Evolutionary conservation across 768 basidiomycete genomes (phyloP).

Genomic region (Inosperma sp.): DNA sequence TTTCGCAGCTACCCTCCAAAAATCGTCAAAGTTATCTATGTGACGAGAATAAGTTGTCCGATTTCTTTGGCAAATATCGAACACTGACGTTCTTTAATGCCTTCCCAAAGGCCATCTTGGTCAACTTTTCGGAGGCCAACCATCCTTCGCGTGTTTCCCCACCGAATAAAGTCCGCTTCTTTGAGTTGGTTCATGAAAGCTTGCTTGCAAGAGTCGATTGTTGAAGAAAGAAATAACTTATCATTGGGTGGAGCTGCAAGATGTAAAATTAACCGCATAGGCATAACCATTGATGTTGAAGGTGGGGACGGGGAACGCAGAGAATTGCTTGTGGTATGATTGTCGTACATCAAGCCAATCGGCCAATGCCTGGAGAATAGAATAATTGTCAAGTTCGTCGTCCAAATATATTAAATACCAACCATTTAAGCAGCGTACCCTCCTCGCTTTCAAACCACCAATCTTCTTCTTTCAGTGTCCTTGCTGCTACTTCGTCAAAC

Average conservation of each 20-base stretch:
- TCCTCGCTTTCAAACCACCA: conserved; percentile 98
- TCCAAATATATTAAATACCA: conserved; percentile 15
- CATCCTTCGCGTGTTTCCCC: conserved; percentile 94
- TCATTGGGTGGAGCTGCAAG: conserved; percentile 84
- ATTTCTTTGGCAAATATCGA: conserved; percentile 7
- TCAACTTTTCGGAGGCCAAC: conserved; percentile 86
- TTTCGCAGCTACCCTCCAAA: conserved; percentile 91
- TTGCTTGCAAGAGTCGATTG: conserved; percentile 83
- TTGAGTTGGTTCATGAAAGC: conserved; percentile 95
- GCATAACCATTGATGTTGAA: conserved; percentile 40
- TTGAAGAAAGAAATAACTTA: conserved; percentile 76
- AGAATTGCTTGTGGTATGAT: conserved; percentile 62
- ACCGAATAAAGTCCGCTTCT: conserved; percentile 94
- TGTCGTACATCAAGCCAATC: conserved; percentile 90
- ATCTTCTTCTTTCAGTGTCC: conserved; percentile 76
- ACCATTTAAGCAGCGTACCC: conserved; percentile 86
- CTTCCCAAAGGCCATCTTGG: conserved; percentile 97
- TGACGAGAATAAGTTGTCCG: conserved; percentile 10
- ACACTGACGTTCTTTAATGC: conserved; percentile 86
- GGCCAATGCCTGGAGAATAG: conserved; percentile 87
- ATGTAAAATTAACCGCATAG: conserved; percentile 80
- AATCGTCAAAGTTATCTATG: conserved; percentile 92
- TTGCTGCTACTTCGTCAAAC: conserved; percentile 79
- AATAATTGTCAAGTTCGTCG: conserved; percentile 5
- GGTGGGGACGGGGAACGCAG: conserved; percentile 45